Conservation (phyloP, 805 yeast species). For the Myxozyma mucilagina region DNA sequence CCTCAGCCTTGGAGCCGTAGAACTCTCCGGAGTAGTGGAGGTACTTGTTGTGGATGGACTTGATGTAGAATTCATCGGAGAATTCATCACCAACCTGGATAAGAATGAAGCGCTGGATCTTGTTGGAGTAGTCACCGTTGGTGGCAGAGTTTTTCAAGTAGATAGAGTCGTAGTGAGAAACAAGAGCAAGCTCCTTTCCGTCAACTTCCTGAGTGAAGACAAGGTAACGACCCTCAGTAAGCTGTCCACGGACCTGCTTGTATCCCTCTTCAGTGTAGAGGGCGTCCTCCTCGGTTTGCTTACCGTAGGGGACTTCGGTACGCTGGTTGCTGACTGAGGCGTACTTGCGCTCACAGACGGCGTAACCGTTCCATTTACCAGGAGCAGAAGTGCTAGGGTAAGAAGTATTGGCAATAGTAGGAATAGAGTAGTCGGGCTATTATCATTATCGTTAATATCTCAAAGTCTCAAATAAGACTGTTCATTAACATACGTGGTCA, state of each 20-base stretch:
- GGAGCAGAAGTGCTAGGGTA: constrained; percentile 9
- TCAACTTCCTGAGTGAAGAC: constrained; percentile 16
- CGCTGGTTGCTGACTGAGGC: constrained; percentile 6
- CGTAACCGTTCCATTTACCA: constrained; percentile 12
- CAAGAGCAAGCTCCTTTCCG: background rate
- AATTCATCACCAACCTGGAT: constrained; percentile 29
- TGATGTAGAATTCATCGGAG: constrained; percentile 15
- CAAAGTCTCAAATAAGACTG: too few relatives aligned
- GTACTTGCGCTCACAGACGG: constrained; percentile 17
- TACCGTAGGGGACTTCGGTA: constrained; percentile 35
- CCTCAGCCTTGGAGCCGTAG: background rate
- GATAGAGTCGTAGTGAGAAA: background rate
- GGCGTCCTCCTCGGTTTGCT: constrained; percentile 26
- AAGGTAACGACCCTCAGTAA: constrained; percentile 36
- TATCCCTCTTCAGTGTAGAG: constrained; percentile 33
- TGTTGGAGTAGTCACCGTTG: background rate
- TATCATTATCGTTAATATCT: too few relatives aligned
- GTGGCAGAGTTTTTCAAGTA: background rate
- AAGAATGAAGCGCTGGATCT: constrained; percentile 15
- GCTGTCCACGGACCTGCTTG: constrained; percentile 33
- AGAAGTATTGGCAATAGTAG: constrained; percentile 20
- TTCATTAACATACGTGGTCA: too few relatives aligned
- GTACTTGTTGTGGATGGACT: constrained; percentile 12
- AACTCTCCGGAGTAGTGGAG: constrained; percentile 3
- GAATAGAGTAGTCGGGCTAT: constrained; percentile 5